Evolutionary conservation across 1,284 basidiomycete species (phyloP).

Genomic region (Wallemia mellicola): DNA sequence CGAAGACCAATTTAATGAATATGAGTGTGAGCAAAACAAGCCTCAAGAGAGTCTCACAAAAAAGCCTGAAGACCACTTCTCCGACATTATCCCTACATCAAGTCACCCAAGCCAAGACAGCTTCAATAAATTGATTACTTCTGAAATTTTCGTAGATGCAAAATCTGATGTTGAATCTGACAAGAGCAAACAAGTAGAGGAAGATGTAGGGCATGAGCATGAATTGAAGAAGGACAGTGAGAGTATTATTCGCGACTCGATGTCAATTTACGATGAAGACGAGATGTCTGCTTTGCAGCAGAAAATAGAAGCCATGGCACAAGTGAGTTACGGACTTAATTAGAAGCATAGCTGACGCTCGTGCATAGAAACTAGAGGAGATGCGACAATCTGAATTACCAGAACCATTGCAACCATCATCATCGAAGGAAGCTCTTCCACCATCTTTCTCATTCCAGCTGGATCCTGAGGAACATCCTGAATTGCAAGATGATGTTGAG

Average conservation of each 20-base stretch:
- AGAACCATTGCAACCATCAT: not conserved
- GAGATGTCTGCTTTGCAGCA: not conserved
- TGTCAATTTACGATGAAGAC: not conserved
- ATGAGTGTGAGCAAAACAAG: not conserved
- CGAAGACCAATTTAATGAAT: not conserved
- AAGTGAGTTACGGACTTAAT: not conserved
- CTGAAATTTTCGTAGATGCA: not conserved
- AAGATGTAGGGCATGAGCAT: too few relatives aligned
- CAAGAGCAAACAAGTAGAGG: too few relatives aligned
- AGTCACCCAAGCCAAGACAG: not conserved
- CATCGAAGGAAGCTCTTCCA: not conserved
- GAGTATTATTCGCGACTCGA: not conserved
- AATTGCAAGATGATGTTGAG: not conserved
- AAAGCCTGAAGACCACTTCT: not conserved
- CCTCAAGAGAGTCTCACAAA: not conserved
- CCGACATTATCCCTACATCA: not conserved
- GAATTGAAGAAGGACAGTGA: not conserved
- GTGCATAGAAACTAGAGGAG: not conserved
- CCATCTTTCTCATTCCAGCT: not conserved
- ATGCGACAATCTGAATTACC: not conserved
- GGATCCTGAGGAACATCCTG: not conserved
- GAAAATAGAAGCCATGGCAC: not conserved
- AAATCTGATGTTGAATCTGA: not conserved
- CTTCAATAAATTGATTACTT: not conserved
- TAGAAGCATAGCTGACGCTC: not conserved